These are phyloP conservation scores for Cymbopogon citratus DNA, from an alignment of 176 grass and related monocot species.

Conservation along the genomic window DNA sequence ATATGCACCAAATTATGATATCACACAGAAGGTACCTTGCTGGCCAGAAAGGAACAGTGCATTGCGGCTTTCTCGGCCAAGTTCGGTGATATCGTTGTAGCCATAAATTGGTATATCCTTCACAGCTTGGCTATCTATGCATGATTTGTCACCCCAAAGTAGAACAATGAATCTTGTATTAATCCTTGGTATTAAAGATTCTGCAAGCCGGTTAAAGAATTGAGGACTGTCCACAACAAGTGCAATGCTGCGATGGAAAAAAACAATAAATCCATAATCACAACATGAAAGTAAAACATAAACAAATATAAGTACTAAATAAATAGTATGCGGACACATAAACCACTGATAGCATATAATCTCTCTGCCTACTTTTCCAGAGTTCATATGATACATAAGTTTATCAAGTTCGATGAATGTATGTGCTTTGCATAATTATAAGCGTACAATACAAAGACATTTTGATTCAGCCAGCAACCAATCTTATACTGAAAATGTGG, in stretches of 20 bases:
- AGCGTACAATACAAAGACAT: background rate
- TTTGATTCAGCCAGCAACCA: background rate
- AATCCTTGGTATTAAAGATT: constrained; percentile 68
- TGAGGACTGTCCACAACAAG: constrained; percentile 88
- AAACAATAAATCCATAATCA: constrained; percentile 29
- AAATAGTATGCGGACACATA: background rate
- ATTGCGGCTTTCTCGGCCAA: constrained; percentile 51
- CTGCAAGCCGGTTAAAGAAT: constrained; percentile 86
- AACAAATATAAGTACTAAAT: background rate
- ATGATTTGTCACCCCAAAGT: constrained; percentile 85
- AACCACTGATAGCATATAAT: background rate
- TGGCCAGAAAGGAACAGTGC: constrained; percentile 31
- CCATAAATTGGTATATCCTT: constrained; percentile 69
- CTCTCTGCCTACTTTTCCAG: background rate
- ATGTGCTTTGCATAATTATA: background rate
- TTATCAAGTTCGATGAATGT: background rate
- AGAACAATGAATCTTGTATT: constrained; percentile 74
- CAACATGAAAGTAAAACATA: constrained; percentile 32
- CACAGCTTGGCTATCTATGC: constrained; percentile 46
- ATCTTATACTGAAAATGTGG: background rate
- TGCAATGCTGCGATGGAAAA: constrained; percentile 58
- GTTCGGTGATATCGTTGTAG: constrained; percentile 66
- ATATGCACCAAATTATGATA: constrained; percentile 2
- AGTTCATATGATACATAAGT: background rate
- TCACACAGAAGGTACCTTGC: constrained; percentile 57